phyloP scores from a whole-genome alignment of 805 yeast species.

The Limtongia smithiae region DNA sequence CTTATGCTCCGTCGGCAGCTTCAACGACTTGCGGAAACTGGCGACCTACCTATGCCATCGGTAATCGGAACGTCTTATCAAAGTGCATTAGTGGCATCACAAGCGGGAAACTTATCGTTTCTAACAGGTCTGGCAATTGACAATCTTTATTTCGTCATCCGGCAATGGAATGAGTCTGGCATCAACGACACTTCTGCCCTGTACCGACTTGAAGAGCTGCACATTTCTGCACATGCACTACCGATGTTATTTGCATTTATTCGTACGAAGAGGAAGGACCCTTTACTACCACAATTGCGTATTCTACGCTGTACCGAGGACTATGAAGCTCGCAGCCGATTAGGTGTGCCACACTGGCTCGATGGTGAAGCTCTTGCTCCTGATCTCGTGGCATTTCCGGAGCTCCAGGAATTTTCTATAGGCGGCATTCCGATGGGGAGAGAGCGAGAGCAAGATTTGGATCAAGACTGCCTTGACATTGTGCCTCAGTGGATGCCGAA shows the following conservation, averaged over 20 bases:
- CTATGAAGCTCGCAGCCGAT: constrained; percentile 19
- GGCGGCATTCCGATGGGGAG: constrained; percentile 1
- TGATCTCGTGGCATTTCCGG: constrained; percentile 17
- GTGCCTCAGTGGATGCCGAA: constrained; percentile 23
- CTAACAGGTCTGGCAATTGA: constrained; percentile 18
- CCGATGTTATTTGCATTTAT: constrained; percentile 20
- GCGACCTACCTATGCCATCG: neutral
- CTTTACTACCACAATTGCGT: constrained; percentile 14
- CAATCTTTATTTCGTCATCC: constrained; percentile 13
- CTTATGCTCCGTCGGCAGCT: constrained; percentile 1
- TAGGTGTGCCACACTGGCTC: constrained; percentile 20
- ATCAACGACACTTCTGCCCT: constrained; percentile 9
- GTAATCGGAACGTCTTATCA: neutral
- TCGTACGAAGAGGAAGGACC: constrained; percentile 9
- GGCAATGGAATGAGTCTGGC: constrained; percentile 20
- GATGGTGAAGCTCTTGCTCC: constrained; percentile 9
- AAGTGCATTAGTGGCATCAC: neutral
- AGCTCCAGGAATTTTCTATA: constrained; percentile 13
- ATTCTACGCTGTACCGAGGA: constrained; percentile 12
- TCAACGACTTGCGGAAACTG: neutral
- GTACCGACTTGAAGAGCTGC: constrained; percentile 11
- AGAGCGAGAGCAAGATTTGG: constrained; percentile 18
- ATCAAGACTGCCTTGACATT: constrained; percentile 19
- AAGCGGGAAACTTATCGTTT: constrained; percentile 1
- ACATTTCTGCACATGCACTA: constrained; percentile 19